Evolutionary conservation across 768 basidiomycete genomes (phyloP), one percentile per base, ranked within the genome.

Genomic region (Russula sp.): DNA sequence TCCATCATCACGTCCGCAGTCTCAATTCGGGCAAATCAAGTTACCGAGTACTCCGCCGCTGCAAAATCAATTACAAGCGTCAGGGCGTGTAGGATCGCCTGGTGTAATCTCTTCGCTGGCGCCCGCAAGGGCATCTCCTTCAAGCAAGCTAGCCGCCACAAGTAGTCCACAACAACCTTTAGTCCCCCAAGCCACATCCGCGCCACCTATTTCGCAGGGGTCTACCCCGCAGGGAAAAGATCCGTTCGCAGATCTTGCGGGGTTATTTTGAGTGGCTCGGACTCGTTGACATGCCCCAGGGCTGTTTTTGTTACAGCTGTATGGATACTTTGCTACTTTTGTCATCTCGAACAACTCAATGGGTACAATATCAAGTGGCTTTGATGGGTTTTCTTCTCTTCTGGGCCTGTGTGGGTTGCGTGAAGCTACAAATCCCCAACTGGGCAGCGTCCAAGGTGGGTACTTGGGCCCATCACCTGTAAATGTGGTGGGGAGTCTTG

Each of bases 231-330:
- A 82, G 66, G 79, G 76, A 62, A 93, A 90, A 72, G 91, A 93
- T 74, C 91, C 92, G 48, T 93, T 93, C 70, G 89, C 90, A 7
- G 91, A 93, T 75, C 78, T 93, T 40, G 90, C 81, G 2, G 87
- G 87, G 22, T 75, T 93, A 60, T 92, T 93, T 73, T 93, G 71
- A 71, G 57, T 56, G 48, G 32, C 13, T 8, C 42, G 50, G 51
- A 14, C 16, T 64, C 24, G 54, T 49, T 42, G 52, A 54, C 40
- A 48, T 24, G 40, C 40, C 14, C 10, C 58, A 20, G 34, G 18
- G 22, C 30, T 54, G 16, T 50, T 57, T 57, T 53, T 28, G 32
- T 34, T 48, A 28, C 44, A 28, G 50, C 52, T 51, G 49, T 61
- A 36, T 30, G 24, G 40, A 44, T 7, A 42, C n/a, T 32, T 57